Percentiles rank a stretch among this genome's conserved stretches.
These are phyloP conservation scores for Schizopora paradoxa DNA, from an alignment of 1,284 basidiomycete genomes.

Conservation along the genomic window DNA sequence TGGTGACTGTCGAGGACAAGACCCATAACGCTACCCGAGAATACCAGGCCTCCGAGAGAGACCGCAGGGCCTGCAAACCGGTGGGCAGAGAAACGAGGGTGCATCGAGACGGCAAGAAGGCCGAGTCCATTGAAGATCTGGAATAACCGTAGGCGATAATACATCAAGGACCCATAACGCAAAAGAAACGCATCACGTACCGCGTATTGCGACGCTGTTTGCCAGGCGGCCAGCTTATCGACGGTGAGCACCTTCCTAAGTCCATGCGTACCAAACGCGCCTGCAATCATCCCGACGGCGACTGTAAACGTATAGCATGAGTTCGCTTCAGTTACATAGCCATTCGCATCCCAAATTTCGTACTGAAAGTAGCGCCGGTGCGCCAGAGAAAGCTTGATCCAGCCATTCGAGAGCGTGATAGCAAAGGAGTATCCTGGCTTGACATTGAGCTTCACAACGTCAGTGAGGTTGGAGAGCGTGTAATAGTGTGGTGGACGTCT, in stretches of 20 bases:
- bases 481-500: no score
- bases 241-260: slow-evolving; percentile 49
- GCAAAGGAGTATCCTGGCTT: no score
- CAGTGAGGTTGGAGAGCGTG: no score
- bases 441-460: no score
- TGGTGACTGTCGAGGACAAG: slow-evolving; percentile 60
- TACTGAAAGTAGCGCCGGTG: no score
- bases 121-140: slow-evolving; percentile 78
- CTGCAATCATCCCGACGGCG: slow-evolving; percentile 52
- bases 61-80: slow-evolving; percentile 70
- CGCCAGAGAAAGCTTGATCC: no score
- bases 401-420: no score
- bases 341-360: no score
- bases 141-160: slow-evolving; percentile 5
- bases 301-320: slow-evolving; percentile 39
- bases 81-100: slow-evolving; percentile 61
- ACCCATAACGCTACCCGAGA: slow-evolving; percentile 68
- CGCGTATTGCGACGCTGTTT: slow-evolving; percentile 57
- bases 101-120: slow-evolving; percentile 64
- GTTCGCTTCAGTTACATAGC: no score
- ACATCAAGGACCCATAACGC: neutral
- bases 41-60: slow-evolving; percentile 53
- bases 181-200: slow-evolving; percentile 34
- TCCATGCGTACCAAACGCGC: slow-evolving; percentile 69
- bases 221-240: slow-evolving; percentile 54